Evolutionary conservation across 1,284 basidiomycete species (phyloP).

Genomic region (Wallemia hederae): DNA sequence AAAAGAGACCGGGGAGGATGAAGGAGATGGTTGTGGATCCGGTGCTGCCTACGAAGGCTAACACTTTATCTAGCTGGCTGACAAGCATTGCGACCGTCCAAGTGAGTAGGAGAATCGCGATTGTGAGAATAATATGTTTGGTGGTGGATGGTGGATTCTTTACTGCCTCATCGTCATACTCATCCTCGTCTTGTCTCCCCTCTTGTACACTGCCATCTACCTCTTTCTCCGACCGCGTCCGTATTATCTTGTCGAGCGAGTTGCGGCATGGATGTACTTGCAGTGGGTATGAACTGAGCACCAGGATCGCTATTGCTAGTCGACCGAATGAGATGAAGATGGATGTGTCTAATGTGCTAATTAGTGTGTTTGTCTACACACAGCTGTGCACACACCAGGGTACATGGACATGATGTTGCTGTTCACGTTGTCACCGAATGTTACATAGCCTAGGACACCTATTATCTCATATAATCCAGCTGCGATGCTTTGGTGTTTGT

Average conservation of each 20-base stretch:
- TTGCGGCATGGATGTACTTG: slow-evolving; percentile 82
- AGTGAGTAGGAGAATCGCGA: slow-evolving; percentile 28
- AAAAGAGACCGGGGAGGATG: slow-evolving; percentile 54
- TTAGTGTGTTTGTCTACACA: background rate
- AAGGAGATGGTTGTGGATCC: slow-evolving; percentile 91
- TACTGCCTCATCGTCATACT: slow-evolving; percentile 10
- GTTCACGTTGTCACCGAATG: slow-evolving; percentile 70
- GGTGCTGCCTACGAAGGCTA: slow-evolving; percentile 87
- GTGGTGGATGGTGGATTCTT: slow-evolving; percentile 12
- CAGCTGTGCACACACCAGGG: background rate
- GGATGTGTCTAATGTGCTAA: slow-evolving; percentile 47
- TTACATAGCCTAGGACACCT: slow-evolving; percentile 59
- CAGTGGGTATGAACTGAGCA: slow-evolving; percentile 68
- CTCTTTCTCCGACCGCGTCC: slow-evolving; percentile 1
- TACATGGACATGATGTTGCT: slow-evolving; percentile 49
- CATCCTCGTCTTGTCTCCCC: slow-evolving; percentile 5
- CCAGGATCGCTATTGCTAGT: slow-evolving; percentile 67
- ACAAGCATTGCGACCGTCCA: slow-evolving; percentile 57
- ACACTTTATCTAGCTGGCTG: slow-evolving; percentile 48
- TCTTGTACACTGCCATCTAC: slow-evolving; percentile 2
- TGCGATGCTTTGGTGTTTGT: slow-evolving; percentile 52
- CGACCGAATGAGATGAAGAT: slow-evolving; percentile 77
- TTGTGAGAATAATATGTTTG: slow-evolving; percentile 48
- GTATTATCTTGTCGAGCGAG: slow-evolving; percentile 66
- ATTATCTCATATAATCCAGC: background rate